Evolutionary conservation across 345 rosid genomes (phyloP).

Genomic region (Stellera chamaejasme): DNA sequence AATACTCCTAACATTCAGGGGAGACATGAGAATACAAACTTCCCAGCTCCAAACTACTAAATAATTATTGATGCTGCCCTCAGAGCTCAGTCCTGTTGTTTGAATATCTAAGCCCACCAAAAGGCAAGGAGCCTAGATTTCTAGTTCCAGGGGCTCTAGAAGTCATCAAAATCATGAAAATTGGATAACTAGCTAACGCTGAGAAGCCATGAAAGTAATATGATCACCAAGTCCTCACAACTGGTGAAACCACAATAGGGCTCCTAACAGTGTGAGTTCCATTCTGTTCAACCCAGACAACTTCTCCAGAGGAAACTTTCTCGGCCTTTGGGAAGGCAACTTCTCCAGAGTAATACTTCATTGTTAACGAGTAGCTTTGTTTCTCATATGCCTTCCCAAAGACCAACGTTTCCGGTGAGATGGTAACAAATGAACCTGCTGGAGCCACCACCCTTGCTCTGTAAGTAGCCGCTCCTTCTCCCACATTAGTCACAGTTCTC

Average conservation of each 20-base stretch:
- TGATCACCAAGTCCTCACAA: neutral
- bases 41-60: too few species aligned
- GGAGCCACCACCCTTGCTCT: conserved; percentile 18
- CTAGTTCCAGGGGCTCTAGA: too few species aligned
- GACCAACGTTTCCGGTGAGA: conserved; percentile 20
- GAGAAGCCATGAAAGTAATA: too few species aligned
- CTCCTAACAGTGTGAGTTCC: conserved; percentile 28
- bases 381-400: conserved; percentile 20
- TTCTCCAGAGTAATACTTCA: conserved; percentile 23
- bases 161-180: too few species aligned
- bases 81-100: too few species aligned
- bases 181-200: too few species aligned
- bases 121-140: too few species aligned
- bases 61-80: too few species aligned
- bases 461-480: conserved; percentile 23
- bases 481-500: conserved; percentile 33
- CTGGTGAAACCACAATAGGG: conserved; percentile 24
- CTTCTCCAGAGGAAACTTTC: conserved; percentile 22
- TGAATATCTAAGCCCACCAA: too few species aligned
- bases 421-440: conserved; percentile 12
- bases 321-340: too few species aligned
- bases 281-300: conserved; percentile 29
- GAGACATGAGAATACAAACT: too few species aligned
- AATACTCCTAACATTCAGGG: too few species aligned
- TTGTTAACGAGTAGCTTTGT: conserved; percentile 15